Evolutionary conservation across 139 green algal genomes (phyloP), one percentile per base, ranked within the genome.

Genomic region (Tetradesmus lagerheimii): DNA sequence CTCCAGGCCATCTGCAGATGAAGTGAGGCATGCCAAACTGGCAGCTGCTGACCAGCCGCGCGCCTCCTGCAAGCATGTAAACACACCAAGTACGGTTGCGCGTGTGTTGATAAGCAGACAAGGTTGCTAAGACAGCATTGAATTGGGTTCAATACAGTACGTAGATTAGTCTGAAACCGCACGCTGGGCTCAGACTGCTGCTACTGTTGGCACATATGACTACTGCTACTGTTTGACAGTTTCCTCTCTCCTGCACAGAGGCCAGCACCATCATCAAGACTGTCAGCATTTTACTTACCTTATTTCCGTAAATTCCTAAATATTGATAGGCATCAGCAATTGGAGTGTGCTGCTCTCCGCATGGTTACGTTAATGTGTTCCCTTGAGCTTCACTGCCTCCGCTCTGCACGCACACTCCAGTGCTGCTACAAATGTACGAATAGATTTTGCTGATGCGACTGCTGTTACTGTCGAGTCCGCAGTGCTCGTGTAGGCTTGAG

Each of bases 1-100:
- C 87, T 18, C 78, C 62, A 2, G 87, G 87, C 87, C 87, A 91
- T 34, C 87, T 47, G 78, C 87, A 91, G 50, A 91, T 91, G 87
- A 91, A 91, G 78, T 91, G 87, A 25, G 87, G 87, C 87, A 91
- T 91, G n/a, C 77, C 25, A 38, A 34, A 35, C 29, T 35, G 15
- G 43, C 57, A 29, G 34, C 34, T 71, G 57, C 57, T 71, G 57
- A 71, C 57, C 57, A 71, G 25, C 15, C 25, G 57, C 57, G 57
- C 31, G 57, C 57, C 57, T 31, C 57, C 57, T 31, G 20, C 23
- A n/a, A 71, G 57, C 57, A 71, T n/a, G 57, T 18, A 8, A 31
- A 6, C n/a, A 71, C 4, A 71, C 5, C 23, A 20, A 31, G 20
- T 71, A 8, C 16, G 4, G 23, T 71, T 6, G 31, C n/a, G 57